Evolutionary conservation across 1,139 yeast genomes (phyloP).

Genomic region (Blastobotrys arbuscula): DNA sequence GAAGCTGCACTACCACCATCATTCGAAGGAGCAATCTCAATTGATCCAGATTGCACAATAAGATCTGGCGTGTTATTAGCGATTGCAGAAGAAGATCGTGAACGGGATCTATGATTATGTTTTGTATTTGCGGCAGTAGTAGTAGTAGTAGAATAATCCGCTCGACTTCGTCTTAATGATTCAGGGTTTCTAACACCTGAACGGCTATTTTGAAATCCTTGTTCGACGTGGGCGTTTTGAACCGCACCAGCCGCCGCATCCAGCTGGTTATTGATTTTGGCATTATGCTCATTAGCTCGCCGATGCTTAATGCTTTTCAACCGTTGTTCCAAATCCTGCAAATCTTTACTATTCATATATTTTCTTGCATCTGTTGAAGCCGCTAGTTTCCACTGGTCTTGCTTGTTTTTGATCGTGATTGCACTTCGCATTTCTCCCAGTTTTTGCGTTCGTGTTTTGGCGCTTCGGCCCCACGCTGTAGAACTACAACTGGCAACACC

Average conservation of each 20-base stretch:
- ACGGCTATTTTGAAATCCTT: not conserved
- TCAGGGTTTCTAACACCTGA: not conserved
- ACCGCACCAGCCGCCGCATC: constrained; percentile 1
- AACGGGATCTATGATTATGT: not conserved
- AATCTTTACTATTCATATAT: constrained; percentile 9
- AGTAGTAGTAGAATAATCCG: not conserved
- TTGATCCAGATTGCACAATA: not conserved
- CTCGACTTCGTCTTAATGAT: not conserved
- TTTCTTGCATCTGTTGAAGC: constrained; percentile 10
- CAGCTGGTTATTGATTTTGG: not conserved
- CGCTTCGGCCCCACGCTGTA: not conserved
- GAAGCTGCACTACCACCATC: not conserved
- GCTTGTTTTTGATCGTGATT: constrained; percentile 3
- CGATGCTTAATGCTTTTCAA: constrained; percentile 1
- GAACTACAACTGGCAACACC: constrained; percentile 3
- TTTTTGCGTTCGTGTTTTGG: not conserved
- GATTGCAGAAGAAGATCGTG: not conserved
- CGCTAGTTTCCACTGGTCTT: constrained; percentile 13
- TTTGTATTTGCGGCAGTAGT: not conserved
- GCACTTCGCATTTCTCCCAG: constrained; percentile 5
- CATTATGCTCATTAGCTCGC: constrained; percentile 3
- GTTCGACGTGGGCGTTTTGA: constrained; percentile 2
- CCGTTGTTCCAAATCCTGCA: constrained; percentile 9
- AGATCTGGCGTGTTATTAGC: not conserved
- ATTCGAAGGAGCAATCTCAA: not conserved